Conservation (phyloP, 169 alveolate genomes). For the Plasmodium gallinaceum region DNA sequence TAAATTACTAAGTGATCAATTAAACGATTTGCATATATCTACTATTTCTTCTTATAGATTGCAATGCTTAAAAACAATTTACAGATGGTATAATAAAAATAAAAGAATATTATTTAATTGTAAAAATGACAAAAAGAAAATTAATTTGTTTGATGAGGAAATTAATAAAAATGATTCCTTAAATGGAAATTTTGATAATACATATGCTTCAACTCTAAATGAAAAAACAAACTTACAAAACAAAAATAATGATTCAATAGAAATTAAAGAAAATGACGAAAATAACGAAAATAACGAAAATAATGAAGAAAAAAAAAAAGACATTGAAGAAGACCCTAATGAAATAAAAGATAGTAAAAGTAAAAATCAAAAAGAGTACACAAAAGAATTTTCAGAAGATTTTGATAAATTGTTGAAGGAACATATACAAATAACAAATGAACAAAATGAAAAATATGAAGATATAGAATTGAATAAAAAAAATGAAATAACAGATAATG, state of each 20-base stretch:
- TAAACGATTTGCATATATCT: constrained; percentile 54
- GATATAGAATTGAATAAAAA: neutral
- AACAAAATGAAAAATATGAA: neutral
- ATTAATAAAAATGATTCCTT: neutral
- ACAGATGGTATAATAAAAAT: constrained; percentile 51
- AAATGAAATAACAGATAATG: neutral
- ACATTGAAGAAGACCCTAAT: neutral
- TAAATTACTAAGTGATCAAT: constrained; percentile 42
- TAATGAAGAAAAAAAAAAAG: neutral
- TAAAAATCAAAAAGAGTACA: neutral
- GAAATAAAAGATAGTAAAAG: neutral
- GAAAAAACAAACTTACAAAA: neutral
- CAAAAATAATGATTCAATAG: neutral
- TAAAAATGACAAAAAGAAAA: neutral
- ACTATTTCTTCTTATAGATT: constrained; percentile 52
- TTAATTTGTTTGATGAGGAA: neutral
- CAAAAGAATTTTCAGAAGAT: constrained; percentile 4
- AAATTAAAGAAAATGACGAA: neutral
- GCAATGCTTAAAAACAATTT: constrained; percentile 35
- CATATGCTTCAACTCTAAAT: neutral
- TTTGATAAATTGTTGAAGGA: constrained; percentile 16
- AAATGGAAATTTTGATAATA: neutral
- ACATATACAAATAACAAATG: constrained; percentile 20
- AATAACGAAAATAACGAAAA: neutral
- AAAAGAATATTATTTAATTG: constrained; percentile 24